Base-by-base conservation (phyloP, 306 rosid genomes). In the Chamaecrista fasciculata region DNA sequence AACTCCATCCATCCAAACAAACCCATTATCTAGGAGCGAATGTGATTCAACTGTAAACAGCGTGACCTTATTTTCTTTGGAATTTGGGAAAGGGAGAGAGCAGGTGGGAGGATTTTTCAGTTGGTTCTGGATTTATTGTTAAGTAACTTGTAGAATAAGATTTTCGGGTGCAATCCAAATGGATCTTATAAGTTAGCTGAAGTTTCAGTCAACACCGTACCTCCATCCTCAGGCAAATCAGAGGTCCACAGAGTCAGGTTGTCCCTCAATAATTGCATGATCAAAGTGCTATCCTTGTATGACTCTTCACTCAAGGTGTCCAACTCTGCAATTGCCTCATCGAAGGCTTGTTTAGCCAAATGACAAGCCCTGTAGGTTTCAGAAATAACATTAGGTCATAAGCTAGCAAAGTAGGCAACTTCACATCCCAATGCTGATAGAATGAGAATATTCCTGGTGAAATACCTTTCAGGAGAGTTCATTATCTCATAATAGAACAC, bases 171-270 rank as follows among this genome's bases (percentile, higher is more conserved):
- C 29, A 72, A 63, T 51, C 36, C 58, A 47, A 65, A 64, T 25
- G 52, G 47, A 66, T 61, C 6, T 34, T 29, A 74, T 3, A 68
- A 57, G 44, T 58, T 20, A 57, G 6, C 8, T 70, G 29, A 72
- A 31, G 34, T 58, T 5, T 64, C 31, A 12, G 20, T 50, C 50
- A 55, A 70, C 50, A 29, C 28, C 23, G 23, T 89, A 93, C 98
- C 98, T 86, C 98, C 98, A 79, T 93, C 97, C 85, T 93, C 98
- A 33, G 98, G 98, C 79, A 93, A 93, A 82, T 93, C 98, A 6
- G 98, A 93, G 85, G 97, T 93, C 98, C 98, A 93, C 67, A 93
- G 97, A 59, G 98, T 93, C 67, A 93, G 90, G 80, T 93, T 93
- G 83, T 93, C 98, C 88, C 98, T 93, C 87, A 93, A 82, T 82